Evolutionary conservation across 805 yeast genomes (phyloP), one percentile per base, ranked within the genome.

Genomic region (Hanseniaspora clermontiae): DNA sequence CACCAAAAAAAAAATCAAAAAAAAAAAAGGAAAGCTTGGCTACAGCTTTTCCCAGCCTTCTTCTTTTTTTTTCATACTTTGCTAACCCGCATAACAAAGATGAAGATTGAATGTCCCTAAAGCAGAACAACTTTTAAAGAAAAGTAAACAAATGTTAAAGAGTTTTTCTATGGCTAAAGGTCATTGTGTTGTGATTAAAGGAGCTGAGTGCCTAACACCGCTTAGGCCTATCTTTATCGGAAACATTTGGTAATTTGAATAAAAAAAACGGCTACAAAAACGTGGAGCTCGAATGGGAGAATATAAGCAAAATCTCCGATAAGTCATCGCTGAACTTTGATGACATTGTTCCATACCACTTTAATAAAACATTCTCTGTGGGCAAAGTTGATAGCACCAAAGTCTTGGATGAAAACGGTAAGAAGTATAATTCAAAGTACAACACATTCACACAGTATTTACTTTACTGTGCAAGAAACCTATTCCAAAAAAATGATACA

Each of bases 181-280:
- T 9, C 49, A 27, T n/a, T 36, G 17, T 24, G 15, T 51, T n/a
- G 29, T 43, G 15, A 47, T 51, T 1, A 24, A 27, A 27, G 49
- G 38, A 12, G 55, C 55, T 11, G 55, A 51, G 15, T 51, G 55
- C 37, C 8, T 51, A 11, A 51, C 55, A 6, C 55, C 55, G 3
- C 55, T 51, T 51, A 51, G 55, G 55, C 55, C 49, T 51, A 20
- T 42, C 50, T 24, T 37, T 51, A 31, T 9, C 15, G 3, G 50
- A 51, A 43, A 51, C 49, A 32, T 51, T 51, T 14, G 31, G 29
- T 5, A 43, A 43, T 12, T 19, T 51, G 17, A 24, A 29, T 14
- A 43, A 43, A 19, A 27, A 36, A 19, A 43, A 51, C 24, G 55
- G 50, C 4, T 51, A 51, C 34, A 27, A 27, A 34, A 43, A 37